Conservation (phyloP, 75 land plant species). For the Gnetum montanum region DNA sequence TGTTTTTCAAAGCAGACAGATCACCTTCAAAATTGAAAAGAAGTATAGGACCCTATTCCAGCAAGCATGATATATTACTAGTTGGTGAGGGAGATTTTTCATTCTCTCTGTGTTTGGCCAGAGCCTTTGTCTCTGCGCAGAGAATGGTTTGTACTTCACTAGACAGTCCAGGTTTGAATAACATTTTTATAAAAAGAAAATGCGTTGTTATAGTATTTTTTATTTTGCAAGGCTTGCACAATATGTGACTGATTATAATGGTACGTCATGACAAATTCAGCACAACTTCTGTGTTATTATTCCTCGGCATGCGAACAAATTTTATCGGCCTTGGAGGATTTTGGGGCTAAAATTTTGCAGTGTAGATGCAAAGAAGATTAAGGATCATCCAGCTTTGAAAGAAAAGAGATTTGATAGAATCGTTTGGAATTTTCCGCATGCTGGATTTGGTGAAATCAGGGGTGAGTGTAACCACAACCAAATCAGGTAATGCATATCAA, state of each 20-base stretch:
- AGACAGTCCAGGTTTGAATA: slow-evolving; percentile 6
- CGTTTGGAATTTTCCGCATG: slow-evolving; percentile 7
- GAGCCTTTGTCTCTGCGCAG: slow-evolving; percentile 22
- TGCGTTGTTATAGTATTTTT: background rate
- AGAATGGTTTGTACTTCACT: slow-evolving; percentile 28
- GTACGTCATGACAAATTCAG: background rate
- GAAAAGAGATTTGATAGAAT: background rate
- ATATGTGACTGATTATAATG: background rate
- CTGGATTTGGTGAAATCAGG: background rate
- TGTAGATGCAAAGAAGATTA: too few species aligned
- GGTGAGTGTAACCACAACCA: background rate
- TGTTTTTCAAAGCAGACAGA: too few species aligned
- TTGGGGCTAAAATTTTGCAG: slow-evolving; percentile 9
- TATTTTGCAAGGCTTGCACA: too few species aligned
- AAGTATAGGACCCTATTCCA: slow-evolving; percentile 19
- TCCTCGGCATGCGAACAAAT: background rate
- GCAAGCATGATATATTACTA: slow-evolving; percentile 16
- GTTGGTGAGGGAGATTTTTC: slow-evolving; percentile 51
- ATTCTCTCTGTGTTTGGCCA: slow-evolving; percentile 19
- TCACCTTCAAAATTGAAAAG: too few species aligned
- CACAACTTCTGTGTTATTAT: background rate
- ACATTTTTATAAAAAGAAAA: background rate
- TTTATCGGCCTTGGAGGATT: too few species aligned
- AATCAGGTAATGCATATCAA: slow-evolving; percentile 1
- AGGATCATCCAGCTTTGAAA: background rate